phyloP scores from a whole-genome alignment of 2,329 filamentous ascomycete species.

The Xylaria sp. region DNA sequence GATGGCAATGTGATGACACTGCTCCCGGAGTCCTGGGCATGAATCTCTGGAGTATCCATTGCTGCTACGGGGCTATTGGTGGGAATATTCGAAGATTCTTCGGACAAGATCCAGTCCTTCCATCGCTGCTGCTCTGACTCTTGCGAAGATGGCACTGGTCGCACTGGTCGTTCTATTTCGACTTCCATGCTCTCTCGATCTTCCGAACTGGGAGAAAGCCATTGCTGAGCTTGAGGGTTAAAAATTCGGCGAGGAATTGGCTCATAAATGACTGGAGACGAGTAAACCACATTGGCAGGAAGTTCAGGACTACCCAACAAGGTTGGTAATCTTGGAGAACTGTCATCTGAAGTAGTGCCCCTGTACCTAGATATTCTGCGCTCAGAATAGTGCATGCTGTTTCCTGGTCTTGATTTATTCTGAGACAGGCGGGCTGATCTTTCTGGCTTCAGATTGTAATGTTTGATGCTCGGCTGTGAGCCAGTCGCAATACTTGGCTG shows the following conservation, averaged over 20 bases:
- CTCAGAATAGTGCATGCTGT: background rate
- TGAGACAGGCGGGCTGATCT: background rate
- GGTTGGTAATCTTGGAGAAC: background rate
- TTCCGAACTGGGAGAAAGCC: constrained; percentile 43
- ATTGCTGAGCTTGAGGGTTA: constrained; percentile 40
- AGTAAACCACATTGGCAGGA: constrained; percentile 40
- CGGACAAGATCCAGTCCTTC: constrained; percentile 37
- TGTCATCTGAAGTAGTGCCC: background rate
- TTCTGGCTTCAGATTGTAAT: constrained; percentile 32
- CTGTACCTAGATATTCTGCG: background rate
- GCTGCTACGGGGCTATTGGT: constrained; percentile 15
- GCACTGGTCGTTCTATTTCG: constrained; percentile 40
- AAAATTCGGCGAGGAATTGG: constrained; percentile 42
- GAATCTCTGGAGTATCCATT: constrained; percentile 2
- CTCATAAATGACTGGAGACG: constrained; percentile 43
- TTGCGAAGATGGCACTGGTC: constrained; percentile 38
- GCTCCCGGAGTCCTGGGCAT: constrained; percentile 15
- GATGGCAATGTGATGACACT: constrained; percentile 38
- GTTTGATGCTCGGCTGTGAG: constrained; percentile 37
- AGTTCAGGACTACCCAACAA: constrained; percentile 29
- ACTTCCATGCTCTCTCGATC: constrained; percentile 43
- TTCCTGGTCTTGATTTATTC: background rate
- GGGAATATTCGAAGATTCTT: constrained; percentile 11
- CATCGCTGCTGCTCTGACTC: constrained; percentile 41
- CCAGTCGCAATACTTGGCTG: constrained; percentile 37